These are phyloP conservation scores for Flaveria sonorensis DNA, from an alignment of 129 eudicot genomes.

Conservation along the genomic window DNA sequence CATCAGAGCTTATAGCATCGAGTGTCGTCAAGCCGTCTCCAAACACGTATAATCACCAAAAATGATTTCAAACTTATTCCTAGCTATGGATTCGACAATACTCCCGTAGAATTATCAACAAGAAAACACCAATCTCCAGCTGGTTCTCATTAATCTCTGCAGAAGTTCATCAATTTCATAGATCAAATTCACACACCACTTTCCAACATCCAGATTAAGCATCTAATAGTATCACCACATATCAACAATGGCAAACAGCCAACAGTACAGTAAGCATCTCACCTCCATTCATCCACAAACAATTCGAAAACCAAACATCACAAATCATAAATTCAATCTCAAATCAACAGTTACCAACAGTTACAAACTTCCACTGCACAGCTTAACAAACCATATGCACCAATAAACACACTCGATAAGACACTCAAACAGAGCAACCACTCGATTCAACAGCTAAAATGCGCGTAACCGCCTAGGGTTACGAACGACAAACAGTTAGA, in stretches of 20 bases:
- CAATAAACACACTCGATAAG: conserved; percentile 2
- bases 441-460: conserved; percentile 16
- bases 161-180: background rate
- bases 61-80: background rate
- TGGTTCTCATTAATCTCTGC: conserved; percentile 3
- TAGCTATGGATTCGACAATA: background rate
- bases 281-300: background rate
- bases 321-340: background rate
- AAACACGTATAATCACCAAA: background rate
- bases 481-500: background rate
- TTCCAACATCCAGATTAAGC: background rate
- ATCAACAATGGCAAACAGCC: background rate
- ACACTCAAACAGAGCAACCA: background rate
- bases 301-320: background rate
- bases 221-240: background rate
- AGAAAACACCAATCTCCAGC: background rate
- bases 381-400: background rate
- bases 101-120: no score
- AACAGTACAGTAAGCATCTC: background rate
- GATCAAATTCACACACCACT: conserved; percentile 2
- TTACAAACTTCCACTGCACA: background rate
- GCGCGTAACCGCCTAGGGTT: conserved; percentile 3
- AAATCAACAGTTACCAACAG: background rate
- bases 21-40: background rate
- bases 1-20: no score